Evolutionary conservation across 208 protist species (phyloP).

Genomic region (Trypanosoma platydactyli): DNA sequence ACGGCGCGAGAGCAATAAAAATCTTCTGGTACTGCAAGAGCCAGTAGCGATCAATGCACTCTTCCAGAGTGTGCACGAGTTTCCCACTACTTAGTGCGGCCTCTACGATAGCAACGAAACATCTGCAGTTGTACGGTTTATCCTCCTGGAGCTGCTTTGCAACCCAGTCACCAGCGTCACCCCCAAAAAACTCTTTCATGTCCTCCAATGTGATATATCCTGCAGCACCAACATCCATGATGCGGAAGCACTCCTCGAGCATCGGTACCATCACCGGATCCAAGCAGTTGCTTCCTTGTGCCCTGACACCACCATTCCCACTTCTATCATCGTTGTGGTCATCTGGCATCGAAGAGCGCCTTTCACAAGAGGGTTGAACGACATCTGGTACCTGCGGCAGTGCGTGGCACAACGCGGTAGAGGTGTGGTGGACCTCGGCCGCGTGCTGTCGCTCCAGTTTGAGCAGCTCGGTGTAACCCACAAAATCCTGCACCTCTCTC

Average conservation of each 20-base stretch:
- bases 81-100: neutral
- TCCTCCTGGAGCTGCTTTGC: conserved; percentile 7
- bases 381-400: neutral
- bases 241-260: conserved; percentile 53
- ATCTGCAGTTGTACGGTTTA: conserved; percentile 7
- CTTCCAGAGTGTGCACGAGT: neutral
- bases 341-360: neutral
- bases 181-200: conserved; percentile 34
- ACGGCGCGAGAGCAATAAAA: conserved; percentile 29
- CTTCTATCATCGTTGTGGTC: neutral
- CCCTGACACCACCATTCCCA: neutral
- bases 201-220: conserved; percentile 39
- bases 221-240: conserved; percentile 38
- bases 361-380: neutral
- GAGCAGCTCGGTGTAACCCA: conserved; percentile 40
- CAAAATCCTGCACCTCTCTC: conserved; percentile 53
- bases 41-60: conserved; percentile 63
- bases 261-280: conserved; percentile 4
- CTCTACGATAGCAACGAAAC: conserved; percentile 11
- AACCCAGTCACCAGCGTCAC: neutral
- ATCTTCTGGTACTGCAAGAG: conserved; percentile 48
- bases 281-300: neutral
- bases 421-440: neutral
- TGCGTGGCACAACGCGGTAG: conserved; percentile 1
- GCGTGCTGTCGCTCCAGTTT: conserved; percentile 25